Base-by-base conservation (phyloP, 2,329 filamentous ascomycete genomes). In the Alternaria dauci region DNA sequence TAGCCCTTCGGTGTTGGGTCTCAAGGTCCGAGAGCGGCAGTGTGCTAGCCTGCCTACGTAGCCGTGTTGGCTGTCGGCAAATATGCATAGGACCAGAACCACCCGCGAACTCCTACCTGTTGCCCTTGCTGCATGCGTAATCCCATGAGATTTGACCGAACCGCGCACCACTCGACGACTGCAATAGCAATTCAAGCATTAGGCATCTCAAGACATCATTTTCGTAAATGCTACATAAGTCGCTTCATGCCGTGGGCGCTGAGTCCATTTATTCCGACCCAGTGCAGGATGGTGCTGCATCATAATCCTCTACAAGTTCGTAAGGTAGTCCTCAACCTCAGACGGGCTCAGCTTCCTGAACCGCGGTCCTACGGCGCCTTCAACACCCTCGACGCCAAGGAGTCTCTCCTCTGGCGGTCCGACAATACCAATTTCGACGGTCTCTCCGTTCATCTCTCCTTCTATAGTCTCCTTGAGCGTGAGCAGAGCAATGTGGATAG, bases 401-500 rank as follows among this genome's bases (percentile, higher is more conserved):
- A 99, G 85, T 78, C 97, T 91, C 78, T 99, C 89, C 71, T 95
- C 95, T 58, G 95, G 95, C 44, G 94, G 92, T 28, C 95, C 95
- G 70, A 99, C 93, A 71, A 99, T 98, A 74, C 94, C 94, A 80
- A 99, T 97, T 83, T 99, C 95, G 67, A 99, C 96, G 32, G 94
- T 97, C 79, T 98, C 94, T 65, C 94, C 94, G 71, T 94, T 98
- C 94, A 98, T 98, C 84, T 98, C 95, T 59, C 95, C 95, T 83
- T 98, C 94, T 77, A 99, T 99, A 59, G 95, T 97, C 86, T 99
- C 95, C 86, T 99, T 99, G 78, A 99, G 84, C 26, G 95, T 99
- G 78, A 99, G 84, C 56, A 99, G 87, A 62, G 95, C 95, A 83
- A 99, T 99, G 81, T 99, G 95, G 71, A 99, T 95, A 9, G 95